These are phyloP conservation scores for Fistulinella prunicolor DNA, from an alignment of 768 basidiomycete genomes.

Conservation along the genomic window DNA sequence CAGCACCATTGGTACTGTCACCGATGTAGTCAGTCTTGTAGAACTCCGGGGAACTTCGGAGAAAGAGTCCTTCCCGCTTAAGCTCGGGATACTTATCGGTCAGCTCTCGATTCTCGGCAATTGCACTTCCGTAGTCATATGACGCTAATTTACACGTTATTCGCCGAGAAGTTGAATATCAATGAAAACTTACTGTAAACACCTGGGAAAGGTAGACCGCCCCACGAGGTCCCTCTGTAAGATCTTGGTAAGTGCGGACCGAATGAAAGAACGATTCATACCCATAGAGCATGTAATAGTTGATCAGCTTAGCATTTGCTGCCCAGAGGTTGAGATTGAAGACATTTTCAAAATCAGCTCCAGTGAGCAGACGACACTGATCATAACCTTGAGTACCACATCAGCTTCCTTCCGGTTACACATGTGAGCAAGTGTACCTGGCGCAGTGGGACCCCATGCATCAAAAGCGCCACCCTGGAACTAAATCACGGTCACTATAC, in stretches of 20 bases:
- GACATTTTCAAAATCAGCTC: constrained; percentile 72
- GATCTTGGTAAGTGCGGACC: not conserved
- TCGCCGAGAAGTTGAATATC: not conserved
- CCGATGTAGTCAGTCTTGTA: constrained; percentile 77
- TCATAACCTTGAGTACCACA: constrained; percentile 47
- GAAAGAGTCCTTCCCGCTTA: constrained; percentile 74
- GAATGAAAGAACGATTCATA: constrained; percentile 25
- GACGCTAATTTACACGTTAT: constrained; percentile 37
- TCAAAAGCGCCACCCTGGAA: constrained; percentile 79
- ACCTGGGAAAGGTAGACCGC: constrained; percentile 72
- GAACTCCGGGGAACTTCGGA: constrained; percentile 76
- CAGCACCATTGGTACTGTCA: constrained; percentile 51
- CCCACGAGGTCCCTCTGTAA: constrained; percentile 81
- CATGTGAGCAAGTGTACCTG: constrained; percentile 39
- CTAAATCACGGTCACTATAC: constrained; percentile 30
- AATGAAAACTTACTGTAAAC: constrained; percentile 50
- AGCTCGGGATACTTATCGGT: constrained; percentile 72
- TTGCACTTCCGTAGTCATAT: constrained; percentile 78
- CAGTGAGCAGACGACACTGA: constrained; percentile 63
- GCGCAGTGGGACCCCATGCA: constrained; percentile 74
- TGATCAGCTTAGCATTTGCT: constrained; percentile 76
- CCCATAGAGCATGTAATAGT: constrained; percentile 86
- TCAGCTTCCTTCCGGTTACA: constrained; percentile 1
- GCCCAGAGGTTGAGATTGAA: constrained; percentile 80
- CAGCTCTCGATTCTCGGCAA: constrained; percentile 65